A percentile compares a stretch with the other conserved stretches of the same genome.
Evolutionary conservation across 129 eudicot species (phyloP).

Genomic region (Escallonia herrerae): DNA sequence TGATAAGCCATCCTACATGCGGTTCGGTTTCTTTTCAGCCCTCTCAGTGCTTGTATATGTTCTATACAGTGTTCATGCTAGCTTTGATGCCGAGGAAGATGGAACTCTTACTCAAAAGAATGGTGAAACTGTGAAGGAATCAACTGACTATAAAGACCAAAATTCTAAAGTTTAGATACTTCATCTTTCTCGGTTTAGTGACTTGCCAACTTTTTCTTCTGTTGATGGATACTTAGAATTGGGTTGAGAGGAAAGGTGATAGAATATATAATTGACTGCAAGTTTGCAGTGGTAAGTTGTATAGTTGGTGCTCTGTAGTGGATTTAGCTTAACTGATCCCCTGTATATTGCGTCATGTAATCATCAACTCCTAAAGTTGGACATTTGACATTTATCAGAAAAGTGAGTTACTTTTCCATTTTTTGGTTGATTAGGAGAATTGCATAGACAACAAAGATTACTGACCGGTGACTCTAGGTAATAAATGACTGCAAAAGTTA

Average conservation of each 20-base stretch:
- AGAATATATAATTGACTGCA: slow-evolving; percentile 23
- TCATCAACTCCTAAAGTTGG: slow-evolving; percentile 26
- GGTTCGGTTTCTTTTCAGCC: slow-evolving; percentile 76
- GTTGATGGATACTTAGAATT: slow-evolving; percentile 20
- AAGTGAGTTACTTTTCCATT: slow-evolving; percentile 5
- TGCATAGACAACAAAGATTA: too few relatives aligned
- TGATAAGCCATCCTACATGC: slow-evolving; percentile 57
- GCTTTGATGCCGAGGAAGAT: slow-evolving; percentile 77
- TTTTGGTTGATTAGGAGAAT: too few relatives aligned
- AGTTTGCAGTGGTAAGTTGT: slow-evolving; percentile 44
- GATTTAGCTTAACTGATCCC: slow-evolving; percentile 14
- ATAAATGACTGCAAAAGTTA: too few relatives aligned
- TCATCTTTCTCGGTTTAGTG: neutral
- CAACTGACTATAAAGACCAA: slow-evolving; percentile 33
- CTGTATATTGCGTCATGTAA: slow-evolving; percentile 16
- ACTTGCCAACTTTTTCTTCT: neutral
- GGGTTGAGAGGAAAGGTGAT: slow-evolving; percentile 18
- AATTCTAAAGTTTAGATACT: slow-evolving; percentile 34
- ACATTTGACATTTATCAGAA: slow-evolving; percentile 1
- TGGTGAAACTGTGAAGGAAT: slow-evolving; percentile 39
- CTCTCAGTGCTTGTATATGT: slow-evolving; percentile 62
- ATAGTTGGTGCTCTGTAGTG: slow-evolving; percentile 19
- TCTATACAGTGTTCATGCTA: slow-evolving; percentile 89
- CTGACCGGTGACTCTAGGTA: too few relatives aligned
- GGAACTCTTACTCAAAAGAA: slow-evolving; percentile 43